Conservation (phyloP, 345 rosid species). For the Litchi chinensis region DNA sequence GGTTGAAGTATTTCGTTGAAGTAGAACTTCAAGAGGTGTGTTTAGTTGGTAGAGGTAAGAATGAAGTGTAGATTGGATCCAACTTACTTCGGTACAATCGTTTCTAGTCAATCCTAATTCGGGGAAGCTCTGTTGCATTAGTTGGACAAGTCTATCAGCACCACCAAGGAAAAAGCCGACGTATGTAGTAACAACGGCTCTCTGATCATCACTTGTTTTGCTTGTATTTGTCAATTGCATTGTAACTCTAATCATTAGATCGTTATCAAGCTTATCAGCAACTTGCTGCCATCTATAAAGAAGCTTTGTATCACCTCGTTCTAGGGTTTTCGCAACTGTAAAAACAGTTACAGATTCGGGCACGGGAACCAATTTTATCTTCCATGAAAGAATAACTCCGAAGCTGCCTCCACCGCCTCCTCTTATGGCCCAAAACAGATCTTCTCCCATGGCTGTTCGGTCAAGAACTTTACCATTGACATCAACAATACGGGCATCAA, state of each 20-base stretch:
- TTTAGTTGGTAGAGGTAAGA: constrained; percentile 43
- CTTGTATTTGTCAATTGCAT: constrained; percentile 22
- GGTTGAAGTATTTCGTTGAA: constrained; percentile 50
- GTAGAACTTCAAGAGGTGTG: constrained; percentile 49
- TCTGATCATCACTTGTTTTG: constrained; percentile 18
- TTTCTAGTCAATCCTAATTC: constrained; percentile 53
- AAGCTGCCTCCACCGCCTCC: constrained; percentile 1
- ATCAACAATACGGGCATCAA: not conserved
- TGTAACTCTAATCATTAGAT: constrained; percentile 27
- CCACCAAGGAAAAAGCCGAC: constrained; percentile 47
- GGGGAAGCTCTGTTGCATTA: constrained; percentile 53
- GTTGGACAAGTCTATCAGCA: constrained; percentile 29
- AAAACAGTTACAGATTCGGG: constrained; percentile 45
- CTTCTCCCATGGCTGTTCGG: not conserved
- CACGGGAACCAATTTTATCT: constrained; percentile 63
- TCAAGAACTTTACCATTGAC: not conserved
- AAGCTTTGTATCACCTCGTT: not conserved
- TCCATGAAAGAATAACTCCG: constrained; percentile 50
- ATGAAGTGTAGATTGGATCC: constrained; percentile 59
- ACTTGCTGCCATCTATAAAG: not conserved
- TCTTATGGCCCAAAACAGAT: constrained; percentile 1
- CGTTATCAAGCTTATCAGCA: constrained; percentile 6
- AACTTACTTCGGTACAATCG: constrained; percentile 60
- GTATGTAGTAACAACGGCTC: constrained; percentile 34
- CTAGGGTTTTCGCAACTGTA: not conserved